These are phyloP conservation scores for Penicillium hordei DNA, from an alignment of 2,329 filamentous ascomycete species.

Conservation along the genomic window DNA sequence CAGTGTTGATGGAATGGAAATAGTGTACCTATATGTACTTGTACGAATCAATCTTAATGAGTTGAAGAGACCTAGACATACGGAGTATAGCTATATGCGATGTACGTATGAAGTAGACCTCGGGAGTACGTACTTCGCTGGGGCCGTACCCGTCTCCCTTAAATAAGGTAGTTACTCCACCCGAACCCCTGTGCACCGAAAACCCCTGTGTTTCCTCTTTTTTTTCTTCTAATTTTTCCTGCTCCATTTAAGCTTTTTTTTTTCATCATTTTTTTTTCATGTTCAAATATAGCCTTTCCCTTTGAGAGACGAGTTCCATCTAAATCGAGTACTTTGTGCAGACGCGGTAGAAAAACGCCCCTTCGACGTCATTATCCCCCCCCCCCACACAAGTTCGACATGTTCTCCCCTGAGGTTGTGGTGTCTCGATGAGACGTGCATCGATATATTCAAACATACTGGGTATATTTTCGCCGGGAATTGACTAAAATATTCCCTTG, in stretches of 20 bases:
- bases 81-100: not conserved
- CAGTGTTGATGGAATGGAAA: constrained; percentile 4
- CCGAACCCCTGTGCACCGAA: too few species aligned
- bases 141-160: not conserved
- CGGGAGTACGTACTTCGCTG: not conserved
- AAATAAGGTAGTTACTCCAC: not conserved
- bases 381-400: not conserved
- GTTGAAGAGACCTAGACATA: not conserved
- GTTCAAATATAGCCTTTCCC: not conserved
- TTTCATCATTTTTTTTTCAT: not conserved
- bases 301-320: not conserved
- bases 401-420: constrained; percentile 1
- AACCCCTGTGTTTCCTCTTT: not conserved
- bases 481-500: not conserved
- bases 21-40: constrained; percentile 4
- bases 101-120: not conserved
- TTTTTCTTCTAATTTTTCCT: not conserved
- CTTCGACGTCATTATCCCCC: constrained; percentile 7
- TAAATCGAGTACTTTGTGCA: not conserved
- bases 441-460: not conserved
- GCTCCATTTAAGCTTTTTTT: not conserved
- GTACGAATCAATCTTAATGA: not conserved
- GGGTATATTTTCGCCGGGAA: not conserved
- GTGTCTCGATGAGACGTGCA: constrained; percentile 7
- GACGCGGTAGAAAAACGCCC: not conserved